Evolutionary conservation across 2,329 filamentous ascomycete species (phyloP).

Genomic region (Berkeleyomyces basicola): DNA sequence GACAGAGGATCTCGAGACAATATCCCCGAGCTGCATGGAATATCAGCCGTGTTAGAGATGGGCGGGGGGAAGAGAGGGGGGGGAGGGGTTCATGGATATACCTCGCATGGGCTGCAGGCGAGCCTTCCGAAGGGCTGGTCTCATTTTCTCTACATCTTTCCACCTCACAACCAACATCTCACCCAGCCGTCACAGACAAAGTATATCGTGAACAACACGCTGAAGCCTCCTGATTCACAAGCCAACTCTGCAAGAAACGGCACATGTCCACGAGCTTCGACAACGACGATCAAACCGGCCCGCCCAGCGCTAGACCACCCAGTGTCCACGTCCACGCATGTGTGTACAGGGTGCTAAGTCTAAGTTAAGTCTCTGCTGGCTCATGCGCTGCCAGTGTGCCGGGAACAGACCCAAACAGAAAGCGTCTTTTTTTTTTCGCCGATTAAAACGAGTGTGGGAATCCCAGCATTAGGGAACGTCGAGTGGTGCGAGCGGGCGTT

Average conservation of each 20-base stretch:
- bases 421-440: neutral
- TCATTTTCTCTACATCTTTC: too few species aligned
- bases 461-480: neutral
- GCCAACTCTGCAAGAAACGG: neutral
- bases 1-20: neutral
- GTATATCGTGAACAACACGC: too few species aligned
- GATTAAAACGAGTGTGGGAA: too few species aligned
- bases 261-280: neutral
- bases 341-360: neutral
- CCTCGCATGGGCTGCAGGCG: neutral
- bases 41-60: slow-evolving; percentile 3
- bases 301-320: neutral
- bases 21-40: neutral
- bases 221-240: neutral
- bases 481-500: neutral
- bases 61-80: neutral
- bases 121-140: neutral
- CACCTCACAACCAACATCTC: too few species aligned
- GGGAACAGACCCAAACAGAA: neutral
- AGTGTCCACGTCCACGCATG: neutral
- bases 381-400: neutral
- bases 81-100: too few species aligned
- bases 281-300: neutral
- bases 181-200: too few species aligned
- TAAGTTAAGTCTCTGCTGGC: neutral